A percentile compares a stretch with the other conserved stretches of the same genome.
These are phyloP conservation scores for Alternaria gansuensis DNA, from an alignment of 2,329 filamentous ascomycete species.

Conservation along the genomic window DNA sequence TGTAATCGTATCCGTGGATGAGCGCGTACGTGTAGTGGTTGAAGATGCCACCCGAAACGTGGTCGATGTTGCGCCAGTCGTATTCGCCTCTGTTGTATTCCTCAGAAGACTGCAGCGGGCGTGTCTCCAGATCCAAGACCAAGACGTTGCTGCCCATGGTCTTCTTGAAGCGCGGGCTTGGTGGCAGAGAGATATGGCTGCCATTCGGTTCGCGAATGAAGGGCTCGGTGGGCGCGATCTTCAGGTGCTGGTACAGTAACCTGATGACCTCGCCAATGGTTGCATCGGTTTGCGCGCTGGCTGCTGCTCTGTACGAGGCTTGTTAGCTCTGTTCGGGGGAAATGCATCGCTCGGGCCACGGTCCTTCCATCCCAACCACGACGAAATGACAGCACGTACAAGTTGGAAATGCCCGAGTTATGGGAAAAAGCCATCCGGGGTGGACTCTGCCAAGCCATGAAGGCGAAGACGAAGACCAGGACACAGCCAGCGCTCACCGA, in stretches of 20 bases:
- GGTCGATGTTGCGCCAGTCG: conserved; percentile 50
- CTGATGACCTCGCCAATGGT: conserved; percentile 47
- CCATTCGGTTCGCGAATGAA: conserved; percentile 46
- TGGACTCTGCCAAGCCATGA: conserved; percentile 48
- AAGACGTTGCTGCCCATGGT: conserved; percentile 47
- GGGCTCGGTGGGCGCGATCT: conserved; percentile 37
- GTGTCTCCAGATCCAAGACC: conserved; percentile 51
- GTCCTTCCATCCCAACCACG: background rate
- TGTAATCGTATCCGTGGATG: conserved; percentile 62
- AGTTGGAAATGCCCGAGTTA: conserved; percentile 32
- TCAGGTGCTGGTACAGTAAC: conserved; percentile 45
- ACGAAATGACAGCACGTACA: conserved; percentile 33
- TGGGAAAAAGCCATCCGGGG: conserved; percentile 37
- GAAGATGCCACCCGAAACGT: conserved; percentile 50
- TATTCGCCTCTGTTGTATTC: conserved; percentile 45
- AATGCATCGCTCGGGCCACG: conserved; percentile 3
- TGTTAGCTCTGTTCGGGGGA: conserved; percentile 26
- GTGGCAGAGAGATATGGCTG: conserved; percentile 42
- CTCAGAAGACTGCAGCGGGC: conserved; percentile 45
- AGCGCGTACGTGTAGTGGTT: conserved; percentile 53
- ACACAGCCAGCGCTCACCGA: conserved; percentile 44
- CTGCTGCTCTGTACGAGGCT: conserved; percentile 31
- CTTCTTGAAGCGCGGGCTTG: conserved; percentile 45
- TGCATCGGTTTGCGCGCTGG: conserved; percentile 32
- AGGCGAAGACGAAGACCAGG: conserved; percentile 47